phyloP scores from a whole-genome alignment of 208 protist species.

The Trypanosoma avium region DNA sequence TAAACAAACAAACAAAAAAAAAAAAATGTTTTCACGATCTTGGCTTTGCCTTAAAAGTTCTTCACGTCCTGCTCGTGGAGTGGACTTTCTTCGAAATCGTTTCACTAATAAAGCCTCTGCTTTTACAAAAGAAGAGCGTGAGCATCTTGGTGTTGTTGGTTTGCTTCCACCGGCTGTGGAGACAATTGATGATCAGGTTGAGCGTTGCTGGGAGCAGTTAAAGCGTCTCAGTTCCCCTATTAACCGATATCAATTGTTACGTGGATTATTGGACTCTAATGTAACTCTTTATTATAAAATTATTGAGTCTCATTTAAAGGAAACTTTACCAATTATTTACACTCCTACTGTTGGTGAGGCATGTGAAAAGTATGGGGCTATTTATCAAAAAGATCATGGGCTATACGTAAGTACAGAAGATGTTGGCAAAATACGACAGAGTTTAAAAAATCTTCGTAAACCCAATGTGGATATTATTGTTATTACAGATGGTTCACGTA shows the following conservation, averaged over 20 bases:
- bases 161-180: conserved; percentile 49
- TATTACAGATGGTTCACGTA: conserved; percentile 89
- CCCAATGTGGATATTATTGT: conserved; percentile 87
- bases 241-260: conserved; percentile 49
- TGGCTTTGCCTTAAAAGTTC: conserved; percentile 18
- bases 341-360: conserved; percentile 86
- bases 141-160: conserved; percentile 52
- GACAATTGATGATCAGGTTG: conserved; percentile 53
- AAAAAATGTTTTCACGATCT: conserved; percentile 28
- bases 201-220: conserved; percentile 44
- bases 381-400: conserved; percentile 60
- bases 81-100: conserved; percentile 66
- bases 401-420: conserved; percentile 74
- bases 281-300: conserved; percentile 52
- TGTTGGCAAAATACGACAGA: conserved; percentile 47
- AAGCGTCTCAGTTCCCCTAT: conserved; percentile 37
- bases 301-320: conserved; percentile 37
- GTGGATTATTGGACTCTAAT: conserved; percentile 45
- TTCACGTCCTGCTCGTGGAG: conserved; percentile 37
- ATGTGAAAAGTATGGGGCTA: conserved; percentile 66
- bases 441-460: conserved; percentile 74
- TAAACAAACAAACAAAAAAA: conserved; percentile 2
- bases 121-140: conserved; percentile 55
- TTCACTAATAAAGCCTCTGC: conserved; percentile 62
- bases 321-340: conserved; percentile 63